phyloP scores from a whole-genome alignment of 2,329 filamentous ascomycete genomes.

The Apiospora saccharicola region DNA sequence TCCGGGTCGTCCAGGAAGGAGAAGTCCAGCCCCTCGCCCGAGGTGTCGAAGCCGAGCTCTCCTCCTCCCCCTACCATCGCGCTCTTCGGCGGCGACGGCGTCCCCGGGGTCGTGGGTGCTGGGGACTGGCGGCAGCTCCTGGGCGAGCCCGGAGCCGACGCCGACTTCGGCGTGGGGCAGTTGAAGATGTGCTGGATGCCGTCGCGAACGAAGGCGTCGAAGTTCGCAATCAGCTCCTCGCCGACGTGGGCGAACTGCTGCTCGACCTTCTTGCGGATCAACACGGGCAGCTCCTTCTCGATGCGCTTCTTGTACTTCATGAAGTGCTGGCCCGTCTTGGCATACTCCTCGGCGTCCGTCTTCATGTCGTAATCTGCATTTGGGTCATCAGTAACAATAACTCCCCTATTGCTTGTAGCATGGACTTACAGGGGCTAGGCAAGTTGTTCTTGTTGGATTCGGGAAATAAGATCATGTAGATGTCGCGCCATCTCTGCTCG shows the following conservation, averaged over 20 bases:
- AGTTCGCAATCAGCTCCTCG: conserved; percentile 33
- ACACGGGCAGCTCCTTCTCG: conserved; percentile 37
- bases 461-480: conserved; percentile 43
- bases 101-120: conserved; percentile 12
- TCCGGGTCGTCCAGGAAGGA: conserved; percentile 30
- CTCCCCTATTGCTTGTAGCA: neutral
- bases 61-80: conserved; percentile 29
- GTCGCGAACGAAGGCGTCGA: conserved; percentile 39
- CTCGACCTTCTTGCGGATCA: conserved; percentile 39
- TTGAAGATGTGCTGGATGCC: conserved; percentile 33
- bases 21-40: conserved; percentile 32
- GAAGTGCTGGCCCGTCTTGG: conserved; percentile 33
- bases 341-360: conserved; percentile 32
- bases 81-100: conserved; percentile 32
- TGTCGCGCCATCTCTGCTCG: conserved; percentile 41
- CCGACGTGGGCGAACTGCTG: conserved; percentile 38
- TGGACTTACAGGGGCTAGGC: conserved; percentile 41
- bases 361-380: conserved; percentile 36
- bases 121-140: conserved; percentile 3
- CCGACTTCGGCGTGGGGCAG: conserved; percentile 31
- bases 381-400: conserved; percentile 28
- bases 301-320: conserved; percentile 37
- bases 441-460: conserved; percentile 37
- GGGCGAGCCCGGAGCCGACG: conserved; percentile 3
- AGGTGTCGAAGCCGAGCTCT: conserved; percentile 26